Base-by-base conservation (phyloP, 202 grass and related monocot species). In the Eragrostis tef region DNA sequence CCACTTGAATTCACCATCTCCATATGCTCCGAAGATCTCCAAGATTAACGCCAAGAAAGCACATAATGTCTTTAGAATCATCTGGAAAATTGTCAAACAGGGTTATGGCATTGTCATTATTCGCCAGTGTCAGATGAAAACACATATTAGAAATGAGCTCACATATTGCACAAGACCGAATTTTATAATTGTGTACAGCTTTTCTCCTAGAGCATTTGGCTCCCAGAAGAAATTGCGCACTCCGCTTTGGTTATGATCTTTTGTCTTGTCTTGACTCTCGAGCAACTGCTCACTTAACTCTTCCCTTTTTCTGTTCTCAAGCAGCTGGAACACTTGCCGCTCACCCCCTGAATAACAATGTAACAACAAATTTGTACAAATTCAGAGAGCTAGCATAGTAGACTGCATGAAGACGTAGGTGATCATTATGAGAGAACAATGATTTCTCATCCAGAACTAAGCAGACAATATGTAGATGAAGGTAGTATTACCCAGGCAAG, bases 81-180 rank as follows among this genome's bases (percentile, higher is more conserved):
- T 94, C 92, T 94, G 69, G 45, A 88, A 78, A 57, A 42, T 54
- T 61, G 26, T 24, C 7, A 3, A 73, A 26, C 52, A 67, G 75
- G 26, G 56, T 64, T 3, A 45, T 10, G 65, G 12, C 5, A 83
- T 54, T 34, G n/a, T n/a, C 7, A n/a, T 67, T 42, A 73, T 71
- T n/a, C 41, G 31, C 3, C 15, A 64, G 8, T 45, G 29, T 75
- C 14, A 27, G 50, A 9, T 56, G 9, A 71, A 17, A 20, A 24
- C 75, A 52, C 9, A 78, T 46, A 74, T 61, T 51, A 39, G 44
- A 82, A 57, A 80, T 34, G 34, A 43, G 74, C 90, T 62, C 83
- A 98, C 92, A 88, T 98, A 98, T 86, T 98, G 94, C 67, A 98
- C 94, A 29, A 98, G 76, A 6, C 94, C 86, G 43, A 98, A 94